Base-by-base conservation (phyloP, 2,329 filamentous ascomycete genomes). In the Fusarium veterinarium region DNA sequence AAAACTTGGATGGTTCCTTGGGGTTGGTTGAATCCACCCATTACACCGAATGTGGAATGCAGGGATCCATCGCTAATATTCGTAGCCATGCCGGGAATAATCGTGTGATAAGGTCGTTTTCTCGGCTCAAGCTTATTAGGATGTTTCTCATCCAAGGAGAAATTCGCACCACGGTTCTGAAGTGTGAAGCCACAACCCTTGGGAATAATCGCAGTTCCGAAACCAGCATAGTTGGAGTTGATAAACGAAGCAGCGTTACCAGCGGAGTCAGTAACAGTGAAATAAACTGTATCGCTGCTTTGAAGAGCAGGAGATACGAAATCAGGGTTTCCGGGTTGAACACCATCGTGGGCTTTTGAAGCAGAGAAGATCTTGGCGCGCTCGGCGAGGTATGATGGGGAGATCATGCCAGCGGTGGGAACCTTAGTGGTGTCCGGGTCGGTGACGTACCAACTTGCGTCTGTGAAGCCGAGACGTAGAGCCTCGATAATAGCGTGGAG, bases 21-120 rank as follows among this genome's bases (percentile, higher is more conserved):
- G 0, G 96, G 96, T 83, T 99, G 96, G 93, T 98, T 98, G 83
- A 97, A 98, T 5, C 95, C 95, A 58, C 96, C 96, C 96, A 98
- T 98, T 67, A 98, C 95, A 59, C 96, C 96, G 77, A 95, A 98
- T 0, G 97, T 93, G 8, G 90, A 92, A 81, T 97, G 93, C 63
- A 98, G 83, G 53, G 89, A 91, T 31, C 90, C 89, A 75, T 97
- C 94, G 8, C 84, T 83, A 23, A 89, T 80, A 75, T 96, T 94
- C 0, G 96, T 98, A 23, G 95, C 90, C 81, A 98, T 88, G 1
- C 93, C 95, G 0, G 96, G 95, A 77, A 99, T 99, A 81, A 99
- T 98, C 60, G 96, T 99, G 82, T 98, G 96, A 83, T 98, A 99
- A 0, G 96, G 96, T 49, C 96, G 84, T 85, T 98, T 98, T 38